A percentile compares a stretch with the other conserved stretches of the same genome.
phyloP scores from a whole-genome alignment of 1,139 yeast species.

The Candida albicans region DNA sequence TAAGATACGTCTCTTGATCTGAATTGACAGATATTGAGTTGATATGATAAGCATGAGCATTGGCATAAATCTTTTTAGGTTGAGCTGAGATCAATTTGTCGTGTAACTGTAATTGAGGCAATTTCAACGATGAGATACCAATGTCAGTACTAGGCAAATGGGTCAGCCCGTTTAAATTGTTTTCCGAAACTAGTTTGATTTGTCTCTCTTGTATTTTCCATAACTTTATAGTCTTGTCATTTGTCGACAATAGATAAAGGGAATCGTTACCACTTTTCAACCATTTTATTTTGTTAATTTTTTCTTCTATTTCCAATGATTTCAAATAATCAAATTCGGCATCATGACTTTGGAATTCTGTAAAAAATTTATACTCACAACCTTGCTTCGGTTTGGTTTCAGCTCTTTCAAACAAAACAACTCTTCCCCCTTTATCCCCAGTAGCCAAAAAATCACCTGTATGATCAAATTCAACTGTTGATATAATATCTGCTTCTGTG shows the following conservation, averaged over 20 bases:
- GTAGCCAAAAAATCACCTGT: conserved; percentile 96
- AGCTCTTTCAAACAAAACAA: conserved; percentile 91
- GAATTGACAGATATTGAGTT: conserved; percentile 93
- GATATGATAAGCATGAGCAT: conserved; percentile 98
- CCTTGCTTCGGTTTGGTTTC: conserved; percentile 62
- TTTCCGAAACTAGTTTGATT: conserved; percentile 88
- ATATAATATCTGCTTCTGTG: conserved; percentile 96
- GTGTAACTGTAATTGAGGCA: conserved; percentile 87
- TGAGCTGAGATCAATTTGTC: conserved; percentile 95
- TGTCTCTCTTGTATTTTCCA: conserved; percentile 96
- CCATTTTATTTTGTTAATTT: conserved; percentile 98
- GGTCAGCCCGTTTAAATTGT: conserved; percentile 60
- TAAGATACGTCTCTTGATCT: conserved; percentile 93
- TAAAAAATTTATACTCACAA: conserved; percentile 92
- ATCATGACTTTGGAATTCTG: conserved; percentile 98
- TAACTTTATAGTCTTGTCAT: conserved; percentile 94
- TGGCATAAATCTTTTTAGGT: conserved; percentile 87
- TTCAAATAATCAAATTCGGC: conserved; percentile 97
- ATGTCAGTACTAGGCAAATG: conserved; percentile 20
- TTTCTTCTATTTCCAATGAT: conserved; percentile 95
- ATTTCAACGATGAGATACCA: conserved; percentile 48
- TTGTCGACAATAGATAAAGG: conserved; percentile 84
- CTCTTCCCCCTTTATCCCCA: conserved; percentile 98
- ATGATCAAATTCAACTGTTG: conserved; percentile 95
- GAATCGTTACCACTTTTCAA: conserved; percentile 84